These are phyloP conservation scores for Castanea crenata DNA, from an alignment of 306 rosid genomes.

Conservation along the genomic window DNA sequence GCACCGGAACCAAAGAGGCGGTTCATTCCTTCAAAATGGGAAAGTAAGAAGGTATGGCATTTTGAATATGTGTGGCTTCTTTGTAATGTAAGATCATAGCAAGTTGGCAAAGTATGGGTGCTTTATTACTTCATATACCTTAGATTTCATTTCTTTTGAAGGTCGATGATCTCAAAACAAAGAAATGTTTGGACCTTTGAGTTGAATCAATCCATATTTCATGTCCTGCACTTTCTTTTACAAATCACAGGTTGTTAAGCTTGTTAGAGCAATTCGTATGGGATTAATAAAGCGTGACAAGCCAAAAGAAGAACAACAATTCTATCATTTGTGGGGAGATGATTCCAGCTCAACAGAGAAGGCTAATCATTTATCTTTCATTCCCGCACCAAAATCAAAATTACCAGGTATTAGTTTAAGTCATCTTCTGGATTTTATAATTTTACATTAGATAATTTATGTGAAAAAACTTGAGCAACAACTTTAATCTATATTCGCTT, in stretches of 20 bases:
- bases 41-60: constrained; percentile 63
- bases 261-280: constrained; percentile 74
- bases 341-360: constrained; percentile 69
- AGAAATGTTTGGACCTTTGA: not conserved
- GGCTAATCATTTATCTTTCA: constrained; percentile 66
- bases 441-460: not conserved
- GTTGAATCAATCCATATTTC: constrained; percentile 18
- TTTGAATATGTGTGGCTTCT: not conserved
- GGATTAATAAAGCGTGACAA: constrained; percentile 71
- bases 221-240: constrained; percentile 15
- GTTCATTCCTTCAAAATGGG: constrained; percentile 94
- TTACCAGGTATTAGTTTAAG: constrained; percentile 61
- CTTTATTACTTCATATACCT: not conserved
- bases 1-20: constrained; percentile 98
- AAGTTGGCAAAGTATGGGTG: not conserved
- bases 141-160: not conserved
- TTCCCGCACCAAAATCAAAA: constrained; percentile 90
- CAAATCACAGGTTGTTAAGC: constrained; percentile 63
- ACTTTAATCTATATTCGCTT: not conserved
- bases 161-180: not conserved
- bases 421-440: constrained; percentile 13
- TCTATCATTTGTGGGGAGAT: constrained; percentile 82
- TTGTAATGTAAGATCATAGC: not conserved
- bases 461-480: constrained; percentile 5
- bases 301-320: constrained; percentile 70